Base-by-base conservation (phyloP, 495 filamentous ascomycete species). In the Clohesyomyces aquaticus region DNA sequence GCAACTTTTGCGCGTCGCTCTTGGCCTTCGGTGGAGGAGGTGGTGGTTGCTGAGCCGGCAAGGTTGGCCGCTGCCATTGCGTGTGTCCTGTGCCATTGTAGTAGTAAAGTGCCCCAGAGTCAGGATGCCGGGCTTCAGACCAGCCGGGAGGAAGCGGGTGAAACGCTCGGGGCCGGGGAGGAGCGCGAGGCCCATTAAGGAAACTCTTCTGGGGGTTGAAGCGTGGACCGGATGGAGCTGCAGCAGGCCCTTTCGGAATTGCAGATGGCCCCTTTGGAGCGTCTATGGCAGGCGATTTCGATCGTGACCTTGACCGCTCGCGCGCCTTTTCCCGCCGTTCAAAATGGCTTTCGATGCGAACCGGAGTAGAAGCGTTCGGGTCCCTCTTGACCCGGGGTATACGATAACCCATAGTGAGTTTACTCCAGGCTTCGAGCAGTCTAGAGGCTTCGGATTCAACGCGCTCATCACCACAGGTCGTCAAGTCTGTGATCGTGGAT, bases 391-490 rank as follows among this genome's bases (percentile, higher is more conserved):
- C 91, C 50, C 94, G 87, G 25, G 94, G 93, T 71, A 99, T 99
- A 43, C 95, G 86, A 75, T 96, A 99, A 16, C 85, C 94, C n/a
- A 94, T 84, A 72, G 95, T 88, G 21, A 99, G 80, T 38, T 88
- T 91, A 72, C 87, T 87, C 95, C 95, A 99, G 68, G 85, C 86
- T 12, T 91, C 84, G 8, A 99, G 77, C 28, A 99, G 76, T 12
- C 80, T 77, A 14, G 82, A 79, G n/a, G 94, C 82, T 71, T 88
- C 83, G 21, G 81, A 81, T 35, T 85, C 82, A 6, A 98, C 90
- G 54, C 85, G 81, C 57, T 92, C 87, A 66, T 98, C 88, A 9
- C 81, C 86, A 28, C 81, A 88, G 12, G 73, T 77, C 8, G 82
- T 84, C 26, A 99, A 77, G 10, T 82, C 80, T 70, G 90, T 80